Evolutionary conservation across 1,284 basidiomycete species (phyloP).

Genomic region (Puccinia coronata): DNA sequence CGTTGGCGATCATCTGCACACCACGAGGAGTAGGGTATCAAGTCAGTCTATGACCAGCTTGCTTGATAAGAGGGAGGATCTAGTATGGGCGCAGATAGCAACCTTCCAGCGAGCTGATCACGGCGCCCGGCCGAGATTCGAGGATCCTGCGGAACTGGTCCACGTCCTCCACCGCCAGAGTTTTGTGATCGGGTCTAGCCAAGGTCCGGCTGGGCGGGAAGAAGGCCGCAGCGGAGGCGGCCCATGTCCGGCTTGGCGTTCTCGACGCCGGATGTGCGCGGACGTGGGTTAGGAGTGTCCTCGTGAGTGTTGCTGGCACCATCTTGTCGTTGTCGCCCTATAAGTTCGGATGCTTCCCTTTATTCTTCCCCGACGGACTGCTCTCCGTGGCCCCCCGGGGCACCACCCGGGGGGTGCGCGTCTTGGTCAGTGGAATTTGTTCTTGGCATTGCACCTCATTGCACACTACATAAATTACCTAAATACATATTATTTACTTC

Average conservation of each 20-base stretch:
- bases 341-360: too few species aligned
- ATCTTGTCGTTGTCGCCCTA: too few species aligned
- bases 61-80: neutral
- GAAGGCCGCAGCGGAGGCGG: neutral
- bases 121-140: constrained; percentile 21
- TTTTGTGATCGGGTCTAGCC: constrained; percentile 25
- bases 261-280: neutral
- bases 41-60: too few species aligned
- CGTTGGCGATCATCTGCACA: constrained; percentile 28
- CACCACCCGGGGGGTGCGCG: too few species aligned
- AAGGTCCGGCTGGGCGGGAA: neutral
- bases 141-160: constrained; percentile 21
- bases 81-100: too few species aligned
- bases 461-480: too few species aligned
- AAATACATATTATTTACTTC: too few species aligned
- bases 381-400: too few species aligned
- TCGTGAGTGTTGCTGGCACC: neutral
- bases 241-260: neutral
- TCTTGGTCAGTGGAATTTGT: too few species aligned
- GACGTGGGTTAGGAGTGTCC: neutral
- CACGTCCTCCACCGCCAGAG: constrained; percentile 19
- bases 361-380: too few species aligned
- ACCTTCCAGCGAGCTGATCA: constrained; percentile 34
- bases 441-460: too few species aligned
- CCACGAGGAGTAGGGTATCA: neutral